Base-by-base conservation (phyloP, 768 basidiomycete species). In the Gloeopeniophorella convolvens region DNA sequence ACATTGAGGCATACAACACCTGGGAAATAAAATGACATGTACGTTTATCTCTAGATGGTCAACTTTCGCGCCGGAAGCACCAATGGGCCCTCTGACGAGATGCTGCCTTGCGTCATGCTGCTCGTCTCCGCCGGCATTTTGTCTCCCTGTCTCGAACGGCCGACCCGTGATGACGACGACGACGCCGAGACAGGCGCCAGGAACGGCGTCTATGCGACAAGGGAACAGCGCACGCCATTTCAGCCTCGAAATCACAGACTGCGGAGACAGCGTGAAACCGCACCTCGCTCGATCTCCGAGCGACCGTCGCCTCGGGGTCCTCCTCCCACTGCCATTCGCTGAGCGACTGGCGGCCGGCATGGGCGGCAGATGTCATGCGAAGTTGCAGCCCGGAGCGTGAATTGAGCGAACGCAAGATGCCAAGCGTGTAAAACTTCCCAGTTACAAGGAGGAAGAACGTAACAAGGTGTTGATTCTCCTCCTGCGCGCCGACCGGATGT, bases 371-470 rank as follows among this genome's bases (percentile, higher is more conserved):
- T 13, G 66, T 63, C 58, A 77, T 68, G 9, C 56, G 57, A 28
- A 51, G 54, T 21, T 63, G 63, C 48, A 68, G 57, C 41, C 50
- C 45, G 12, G 56, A 53, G 37, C 68, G 61, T 41, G 63, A 60
- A 53, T 66, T 65, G n/a, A 65, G 47, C 7, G 57, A 63, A n/a
- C 61, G 65, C 23, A 62, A 42, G 20, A 65, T 50, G 27, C 60
- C 63, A 16, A 63, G 54, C 11, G 58, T 61, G 45, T 63, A 78
- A 50, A 79, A 65, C 58, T 79, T 79, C 31, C 76, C 76, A 3
- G 75, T 74, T 41, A 75, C 60, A 15, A 78, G 59, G 28, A 72
- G 64, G 58, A 79, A 78, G 55, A 78, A 71, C 5, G 77, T 58
- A 27, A 74, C 69, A 6, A 77, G 57, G n/a, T 63, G 45, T 23